phyloP scores from a whole-genome alignment of 768 basidiomycete genomes.

The Kwoniella sp. region DNA sequence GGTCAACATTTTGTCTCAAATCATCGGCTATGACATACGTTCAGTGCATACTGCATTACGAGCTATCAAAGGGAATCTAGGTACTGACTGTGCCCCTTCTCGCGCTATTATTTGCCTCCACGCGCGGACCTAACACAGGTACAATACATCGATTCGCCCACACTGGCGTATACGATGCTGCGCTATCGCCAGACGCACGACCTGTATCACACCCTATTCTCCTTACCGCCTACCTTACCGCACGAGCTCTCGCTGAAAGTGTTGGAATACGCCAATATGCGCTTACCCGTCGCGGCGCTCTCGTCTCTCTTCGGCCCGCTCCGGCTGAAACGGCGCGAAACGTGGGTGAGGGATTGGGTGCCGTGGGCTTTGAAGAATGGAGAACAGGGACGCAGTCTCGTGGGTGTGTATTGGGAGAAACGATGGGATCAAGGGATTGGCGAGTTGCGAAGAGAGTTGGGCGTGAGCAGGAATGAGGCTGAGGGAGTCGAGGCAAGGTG shows the following conservation, averaged over 20 bases:
- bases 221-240: slow-evolving; percentile 83
- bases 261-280: slow-evolving; percentile 90
- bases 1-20: too few species aligned
- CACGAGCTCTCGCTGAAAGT: slow-evolving; percentile 92
- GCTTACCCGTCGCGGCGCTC: slow-evolving; percentile 81
- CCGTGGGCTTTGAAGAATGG: slow-evolving; percentile 92
- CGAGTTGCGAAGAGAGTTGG: slow-evolving; percentile 81
- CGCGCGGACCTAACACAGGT: slow-evolving; percentile 67
- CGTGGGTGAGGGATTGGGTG: slow-evolving; percentile 77
- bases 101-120: too few species aligned
- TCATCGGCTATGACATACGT: too few species aligned
- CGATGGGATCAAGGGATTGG: slow-evolving; percentile 82
- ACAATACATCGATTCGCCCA: slow-evolving; percentile 89
- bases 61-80: too few species aligned
- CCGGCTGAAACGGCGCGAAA: slow-evolving; percentile 65
- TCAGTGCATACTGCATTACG: too few species aligned
- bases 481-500: slow-evolving; percentile 74
- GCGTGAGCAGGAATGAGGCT: slow-evolving; percentile 60
- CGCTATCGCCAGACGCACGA: slow-evolving; percentile 98
- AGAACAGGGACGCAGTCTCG: slow-evolving; percentile 70
- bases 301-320: slow-evolving; percentile 79
- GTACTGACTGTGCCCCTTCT: too few species aligned
- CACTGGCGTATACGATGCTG: slow-evolving; percentile 96
- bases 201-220: slow-evolving; percentile 89
- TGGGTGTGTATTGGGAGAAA: slow-evolving; percentile 95